Conservation (phyloP, 495 filamentous ascomycete genomes). For the Trichoderma asperelloides region DNA sequence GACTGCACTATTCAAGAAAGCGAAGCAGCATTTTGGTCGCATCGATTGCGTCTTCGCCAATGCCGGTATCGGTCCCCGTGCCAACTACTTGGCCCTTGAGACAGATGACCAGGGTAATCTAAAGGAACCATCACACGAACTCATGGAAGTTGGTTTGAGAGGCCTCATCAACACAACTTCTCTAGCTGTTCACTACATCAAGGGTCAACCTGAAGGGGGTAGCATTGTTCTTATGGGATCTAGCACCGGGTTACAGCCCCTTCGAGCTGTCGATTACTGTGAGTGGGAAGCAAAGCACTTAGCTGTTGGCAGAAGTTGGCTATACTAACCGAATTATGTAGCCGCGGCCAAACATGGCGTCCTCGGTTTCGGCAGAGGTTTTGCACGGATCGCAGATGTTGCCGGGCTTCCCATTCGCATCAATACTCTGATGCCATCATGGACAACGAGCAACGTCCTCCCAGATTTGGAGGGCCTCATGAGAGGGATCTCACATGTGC, state of each 20-base stretch:
- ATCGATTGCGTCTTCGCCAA: constrained; percentile 46
- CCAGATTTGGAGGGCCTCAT: constrained; percentile 16
- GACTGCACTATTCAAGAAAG: constrained; percentile 30
- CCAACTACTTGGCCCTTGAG: constrained; percentile 31
- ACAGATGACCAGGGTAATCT: constrained; percentile 32
- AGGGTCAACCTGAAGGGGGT: constrained; percentile 22
- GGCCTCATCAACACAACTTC: constrained; percentile 32
- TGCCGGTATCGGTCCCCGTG: constrained; percentile 33
- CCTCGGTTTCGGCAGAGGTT: constrained; percentile 25
- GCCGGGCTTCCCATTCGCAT: constrained; percentile 21
- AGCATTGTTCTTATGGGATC: constrained; percentile 35
- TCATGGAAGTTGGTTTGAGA: constrained; percentile 37
- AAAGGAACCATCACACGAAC: constrained; percentile 29
- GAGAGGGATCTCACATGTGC: constrained; percentile 15
- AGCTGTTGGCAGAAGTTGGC: neutral
- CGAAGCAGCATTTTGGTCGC: constrained; percentile 28
- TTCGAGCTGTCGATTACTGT: constrained; percentile 29
- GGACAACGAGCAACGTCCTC: constrained; percentile 32
- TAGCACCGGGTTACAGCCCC: constrained; percentile 29
- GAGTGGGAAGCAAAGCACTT: constrained; percentile 3
- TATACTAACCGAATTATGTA: neutral
- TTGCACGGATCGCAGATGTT: constrained; percentile 14
- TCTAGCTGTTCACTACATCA: constrained; percentile 33
- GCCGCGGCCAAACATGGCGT: constrained; percentile 27
- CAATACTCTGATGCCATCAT: constrained; percentile 35